A percentile compares a stretch with the other conserved stretches of the same genome.
phyloP scores from a whole-genome alignment of 2,329 filamentous ascomycete species.

The Botryotinia convoluta region DNA sequence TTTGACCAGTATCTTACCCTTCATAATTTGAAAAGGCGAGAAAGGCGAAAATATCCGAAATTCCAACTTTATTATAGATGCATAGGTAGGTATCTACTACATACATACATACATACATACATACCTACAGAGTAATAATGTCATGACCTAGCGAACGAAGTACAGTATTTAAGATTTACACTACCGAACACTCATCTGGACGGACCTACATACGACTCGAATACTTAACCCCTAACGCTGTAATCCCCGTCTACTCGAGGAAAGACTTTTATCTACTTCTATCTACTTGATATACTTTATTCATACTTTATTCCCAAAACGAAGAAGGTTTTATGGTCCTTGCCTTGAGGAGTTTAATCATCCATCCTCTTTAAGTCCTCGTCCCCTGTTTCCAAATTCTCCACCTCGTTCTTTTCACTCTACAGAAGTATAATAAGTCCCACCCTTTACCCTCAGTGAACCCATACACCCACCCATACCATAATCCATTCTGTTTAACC shows the following conservation, averaged over 20 bases:
- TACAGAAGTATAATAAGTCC: background rate
- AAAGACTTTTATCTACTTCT: background rate
- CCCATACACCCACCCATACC: background rate
- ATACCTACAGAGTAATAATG: background rate
- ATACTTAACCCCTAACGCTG: background rate
- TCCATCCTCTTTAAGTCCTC: background rate
- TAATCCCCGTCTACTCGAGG: background rate
- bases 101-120: background rate
- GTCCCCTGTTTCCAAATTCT: background rate
- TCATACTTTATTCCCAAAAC: background rate
- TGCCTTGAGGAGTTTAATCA: background rate
- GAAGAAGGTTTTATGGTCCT: background rate
- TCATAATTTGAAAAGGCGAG: background rate
- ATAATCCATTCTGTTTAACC: background rate
- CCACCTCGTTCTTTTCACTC: background rate
- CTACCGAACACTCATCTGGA: background rate
- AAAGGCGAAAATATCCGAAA: conserved; percentile 1
- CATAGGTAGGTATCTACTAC: background rate
- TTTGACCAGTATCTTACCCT: conserved; percentile 7
- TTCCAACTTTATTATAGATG: background rate
- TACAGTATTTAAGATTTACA: background rate
- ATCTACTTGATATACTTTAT: background rate
- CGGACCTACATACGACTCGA: background rate
- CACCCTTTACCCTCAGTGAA: background rate
- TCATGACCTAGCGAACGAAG: background rate